Base-by-base conservation (phyloP, 306 rosid species). In the Cyamopsis tetragonoloba region DNA sequence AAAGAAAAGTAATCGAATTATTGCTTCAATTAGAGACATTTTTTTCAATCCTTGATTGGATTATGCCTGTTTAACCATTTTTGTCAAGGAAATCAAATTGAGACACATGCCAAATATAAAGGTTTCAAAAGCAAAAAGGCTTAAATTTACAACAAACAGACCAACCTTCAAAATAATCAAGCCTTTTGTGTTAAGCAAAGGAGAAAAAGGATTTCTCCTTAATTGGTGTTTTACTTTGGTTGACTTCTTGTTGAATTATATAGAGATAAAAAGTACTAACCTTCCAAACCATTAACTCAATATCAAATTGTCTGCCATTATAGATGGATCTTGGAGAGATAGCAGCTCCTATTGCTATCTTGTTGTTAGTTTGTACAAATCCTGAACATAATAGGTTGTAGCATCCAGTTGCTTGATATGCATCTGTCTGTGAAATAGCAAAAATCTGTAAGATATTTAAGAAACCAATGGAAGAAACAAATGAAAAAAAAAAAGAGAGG, bases 251-350 rank as follows among this genome's bases (percentile, higher is more conserved):
- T 20, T 43, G 64, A 74, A 37, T 34, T 35, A 14, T 15, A 58
- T 23, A 24, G 38, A 5, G 2, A 6, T 0, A 39, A 42, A 26
- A 39, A 17, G 8, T 5, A 54, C 81, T 85, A 37, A 95, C 99
- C 91, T 95, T 95, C 97, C 97, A 95, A 76, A 95, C 88, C 96
- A 88, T 95, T 67, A 95, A 59, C 30, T 96, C 97, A 77, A 95
- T 87, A 67, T 95, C 99, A 83, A 95, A 95, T 74, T 95, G 99
- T 80, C 96, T 85, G 55, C 82, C 88, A 53, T 78, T 81, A 71
- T 70, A 88, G 37, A 59, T 68, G 34, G 99, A 95, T 81, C 96
- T 95, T 65, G 99, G 99, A 61, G 92, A 82, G 11, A 95, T 95
- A 64, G 99, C 97, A 47, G 99, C 99, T 49, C 99, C 99, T 61